Evolutionary conservation across 257 asterid genomes (phyloP), one percentile per base, ranked within the genome.

Genomic region (Linderniella brevidens): DNA sequence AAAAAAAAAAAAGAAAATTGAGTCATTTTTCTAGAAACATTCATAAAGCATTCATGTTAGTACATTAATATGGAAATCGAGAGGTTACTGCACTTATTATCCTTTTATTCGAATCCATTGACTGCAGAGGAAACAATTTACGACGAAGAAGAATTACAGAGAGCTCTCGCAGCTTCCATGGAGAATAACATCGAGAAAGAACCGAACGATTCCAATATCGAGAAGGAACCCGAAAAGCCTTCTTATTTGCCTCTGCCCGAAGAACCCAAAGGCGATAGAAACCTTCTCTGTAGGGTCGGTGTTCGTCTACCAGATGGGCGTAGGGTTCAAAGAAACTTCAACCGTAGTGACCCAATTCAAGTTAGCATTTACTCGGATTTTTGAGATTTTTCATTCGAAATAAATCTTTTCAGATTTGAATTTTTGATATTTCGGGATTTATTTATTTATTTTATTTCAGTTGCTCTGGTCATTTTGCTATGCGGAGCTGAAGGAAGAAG

Each of bases 281-380:
- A 61, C 56, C 71, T 79, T 38, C 78, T 85, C 46, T 90, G 96
- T 72, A 79, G 74, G 58, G 82, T 90, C 38, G 93, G 96, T 39
- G 71, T 90, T 37, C 95, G 99, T 61, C 90, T 90, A 20, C 99
- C 99, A 50, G 88, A 79, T 72, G 99, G 99, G 20, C 94, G 78
- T 57, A 79, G 99, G 63, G 71, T 79, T 58, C 96, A 75, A 59
- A 79, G 99, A 61, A 90, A 73, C 71, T 90, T 90, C 64, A 77
- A 73, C 36, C 88, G 79, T 53, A 46, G 74, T 1, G 99, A 90
- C 64, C 82, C 94, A n/a, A 59, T 80, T 68, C 83, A n/a, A 15
- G 14, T 15, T 18, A 13, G 16, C 17, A 16, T 18, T 18, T 43
- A 5, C 13, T 6, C 8, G 17, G 25, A 3, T 17, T 9, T 46